These are phyloP conservation scores for Fusarium veterinarium DNA, from an alignment of 2,329 filamentous ascomycete genomes.

Conservation along the genomic window DNA sequence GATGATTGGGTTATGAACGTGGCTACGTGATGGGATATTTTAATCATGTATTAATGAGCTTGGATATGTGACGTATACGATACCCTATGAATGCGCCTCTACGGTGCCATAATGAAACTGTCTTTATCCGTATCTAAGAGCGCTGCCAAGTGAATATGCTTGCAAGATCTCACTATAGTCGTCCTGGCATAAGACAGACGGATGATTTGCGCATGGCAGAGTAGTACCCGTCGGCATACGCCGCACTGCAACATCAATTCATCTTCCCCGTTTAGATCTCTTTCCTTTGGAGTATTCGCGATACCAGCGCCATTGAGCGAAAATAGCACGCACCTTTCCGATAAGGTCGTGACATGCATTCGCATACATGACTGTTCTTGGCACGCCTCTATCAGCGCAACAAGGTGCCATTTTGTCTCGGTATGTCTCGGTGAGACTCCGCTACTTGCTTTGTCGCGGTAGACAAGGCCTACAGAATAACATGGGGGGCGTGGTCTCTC, in stretches of 20 bases:
- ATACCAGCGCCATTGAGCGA: background rate
- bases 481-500: background rate
- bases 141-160: background rate
- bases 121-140: background rate
- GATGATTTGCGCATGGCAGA: background rate
- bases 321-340: background rate
- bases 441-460: background rate
- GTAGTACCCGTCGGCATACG: background rate
- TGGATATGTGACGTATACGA: conserved; percentile 3
- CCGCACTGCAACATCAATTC: background rate
- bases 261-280: background rate
- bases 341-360: background rate
- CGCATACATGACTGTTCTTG: background rate
- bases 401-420: background rate
- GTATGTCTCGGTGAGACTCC: background rate
- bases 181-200: background rate
- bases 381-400: background rate
- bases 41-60: conserved; percentile 12
- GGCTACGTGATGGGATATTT: background rate
- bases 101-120: background rate
- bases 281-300: background rate
- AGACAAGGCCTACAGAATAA: background rate
- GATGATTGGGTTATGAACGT: background rate
- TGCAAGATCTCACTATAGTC: background rate
- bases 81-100: background rate